Base-by-base conservation (phyloP, 768 basidiomycete genomes). In the Lactarius evosmus region DNA sequence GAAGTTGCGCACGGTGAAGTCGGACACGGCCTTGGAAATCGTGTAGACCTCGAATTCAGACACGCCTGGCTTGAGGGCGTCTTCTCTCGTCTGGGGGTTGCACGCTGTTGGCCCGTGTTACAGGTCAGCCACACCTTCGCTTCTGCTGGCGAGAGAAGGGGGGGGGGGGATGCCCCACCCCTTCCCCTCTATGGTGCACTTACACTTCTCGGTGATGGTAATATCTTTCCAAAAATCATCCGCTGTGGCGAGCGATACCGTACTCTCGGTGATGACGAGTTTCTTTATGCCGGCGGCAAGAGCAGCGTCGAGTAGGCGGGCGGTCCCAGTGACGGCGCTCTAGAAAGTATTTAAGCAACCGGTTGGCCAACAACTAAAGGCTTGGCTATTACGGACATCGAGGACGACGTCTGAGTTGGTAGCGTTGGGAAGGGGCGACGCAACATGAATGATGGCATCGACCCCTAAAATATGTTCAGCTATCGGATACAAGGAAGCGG, bases 1-100 rank as follows among this genome's bases (percentile, higher is more conserved):
- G 56, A 72, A 74, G 27, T 67, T 56, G 68, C 71, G 70, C 11
- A 67, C 67, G 3, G 70, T 66, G 5, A 16, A 62, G 56, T 75
- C 74, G 4, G 74, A 68, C 6, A 72, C 58, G 0, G 69, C 74
- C 68, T 81, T 81, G 16, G 78, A 73, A 14, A 75, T 74, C 19
- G 62, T 41, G 64, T 81, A 83, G 22, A 70, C 70, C 49, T 75
- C 70, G 44, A 73, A 53, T 14, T 67, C 62, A n/a, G 65, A 33
- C 27, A 55, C 58, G 38, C 66, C 66, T 2, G 65, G 69, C 6
- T 49, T 58, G 4, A 77, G 58, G 11, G 75, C 74, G 27, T 74
- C 69, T 50, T 77, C 74, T 38, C 65, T 67, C 11, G 75, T 75
- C 6, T 69, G 68, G 1, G 71, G 61, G 32, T 72, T 73, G 78